Evolutionary conservation across 2,329 filamentous ascomycete species (phyloP).

Genomic region (Fonsecaea pedrosoi): DNA sequence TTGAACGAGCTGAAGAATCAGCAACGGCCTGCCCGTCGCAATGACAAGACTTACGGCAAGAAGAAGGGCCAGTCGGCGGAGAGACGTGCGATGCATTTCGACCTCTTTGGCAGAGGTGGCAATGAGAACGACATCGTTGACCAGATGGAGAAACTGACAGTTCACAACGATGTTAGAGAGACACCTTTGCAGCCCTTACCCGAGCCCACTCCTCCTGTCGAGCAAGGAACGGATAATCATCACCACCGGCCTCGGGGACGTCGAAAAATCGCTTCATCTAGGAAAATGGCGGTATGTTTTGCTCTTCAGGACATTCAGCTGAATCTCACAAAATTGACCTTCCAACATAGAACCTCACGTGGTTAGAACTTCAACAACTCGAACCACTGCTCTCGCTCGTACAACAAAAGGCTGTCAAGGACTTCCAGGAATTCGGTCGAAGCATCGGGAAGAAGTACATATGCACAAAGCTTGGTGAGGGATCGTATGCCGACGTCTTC

Average conservation of each 20-base stretch:
- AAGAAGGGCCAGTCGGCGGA: slow-evolving; percentile 31
- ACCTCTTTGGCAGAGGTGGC: slow-evolving; percentile 33
- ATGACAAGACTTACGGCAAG: slow-evolving; percentile 39
- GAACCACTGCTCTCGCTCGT: slow-evolving; percentile 34
- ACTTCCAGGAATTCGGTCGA: slow-evolving; percentile 36
- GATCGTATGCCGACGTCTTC: slow-evolving; percentile 71
- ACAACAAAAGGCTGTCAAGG: slow-evolving; percentile 23
- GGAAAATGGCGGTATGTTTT: slow-evolving; percentile 33
- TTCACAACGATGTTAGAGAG: slow-evolving; percentile 21
- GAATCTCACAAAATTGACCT: slow-evolving; percentile 1
- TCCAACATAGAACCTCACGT: slow-evolving; percentile 19
- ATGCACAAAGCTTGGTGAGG: slow-evolving; percentile 69
- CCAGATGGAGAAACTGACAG: slow-evolving; percentile 33
- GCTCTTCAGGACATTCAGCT: not conserved
- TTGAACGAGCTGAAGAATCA: slow-evolving; percentile 36
- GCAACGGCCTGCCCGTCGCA: slow-evolving; percentile 26
- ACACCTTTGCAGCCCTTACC: slow-evolving; percentile 1
- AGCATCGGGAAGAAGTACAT: slow-evolving; percentile 48
- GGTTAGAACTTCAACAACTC: slow-evolving; percentile 22
- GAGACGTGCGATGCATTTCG: slow-evolving; percentile 31
- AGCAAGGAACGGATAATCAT: slow-evolving; percentile 16
- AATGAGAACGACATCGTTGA: slow-evolving; percentile 34
- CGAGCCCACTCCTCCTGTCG: not conserved
- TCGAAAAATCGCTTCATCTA: slow-evolving; percentile 27
- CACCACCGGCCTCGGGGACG: slow-evolving; percentile 32